Evolutionary conservation across 768 basidiomycete genomes (phyloP), one percentile per base, ranked within the genome.

Genomic region (Pisolithus marmoratus): DNA sequence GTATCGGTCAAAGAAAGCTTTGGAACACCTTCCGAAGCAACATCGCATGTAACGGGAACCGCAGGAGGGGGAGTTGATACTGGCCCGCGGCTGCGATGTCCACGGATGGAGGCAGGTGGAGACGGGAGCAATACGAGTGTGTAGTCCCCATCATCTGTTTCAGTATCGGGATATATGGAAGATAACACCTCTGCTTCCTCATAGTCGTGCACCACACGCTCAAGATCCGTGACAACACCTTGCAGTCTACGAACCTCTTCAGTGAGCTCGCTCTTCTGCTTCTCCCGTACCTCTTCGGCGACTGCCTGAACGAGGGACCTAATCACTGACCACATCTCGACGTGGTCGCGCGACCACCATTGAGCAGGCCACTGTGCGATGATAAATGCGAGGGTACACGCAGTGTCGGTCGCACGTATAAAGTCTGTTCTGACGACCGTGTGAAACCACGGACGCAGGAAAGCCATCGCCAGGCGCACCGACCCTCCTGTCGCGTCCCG

Each of bases 371-470:
- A 88, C 54, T 75, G 74, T 5, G 82, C 79, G 55, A 83, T 78
- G 26, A 72, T 60, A 24, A 74, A 71, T 12, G 82, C 69, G 44
- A 84, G 72, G 49, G 68, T 69, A 45, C 68, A 66, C 42, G 72
- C 65, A n/a, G 63, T 66, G 46, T 67, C 64, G 1, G 69, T 70
- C 20, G 75, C 70, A 29, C 54, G 59, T n/a, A 65, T 55, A 61
- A 72, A 69, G 56, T 75, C 72, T 47, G 70, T 63, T 38, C 63
- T 53, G 38, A 82, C 71, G 50, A 71, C 70, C 46, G 63, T 67
- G 61, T 84, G 79, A 68, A 89, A 82, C 82, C 85, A 88, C 8
- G 84, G 79, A 23, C 82, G 77, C 24, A 90, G 73, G 63, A 90
- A 79, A 46, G 79, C 73, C 59, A 85, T 64, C 1, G 87, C 82